Conservation (phyloP, 345 rosid species). For the Hibiscus syriacus region DNA sequence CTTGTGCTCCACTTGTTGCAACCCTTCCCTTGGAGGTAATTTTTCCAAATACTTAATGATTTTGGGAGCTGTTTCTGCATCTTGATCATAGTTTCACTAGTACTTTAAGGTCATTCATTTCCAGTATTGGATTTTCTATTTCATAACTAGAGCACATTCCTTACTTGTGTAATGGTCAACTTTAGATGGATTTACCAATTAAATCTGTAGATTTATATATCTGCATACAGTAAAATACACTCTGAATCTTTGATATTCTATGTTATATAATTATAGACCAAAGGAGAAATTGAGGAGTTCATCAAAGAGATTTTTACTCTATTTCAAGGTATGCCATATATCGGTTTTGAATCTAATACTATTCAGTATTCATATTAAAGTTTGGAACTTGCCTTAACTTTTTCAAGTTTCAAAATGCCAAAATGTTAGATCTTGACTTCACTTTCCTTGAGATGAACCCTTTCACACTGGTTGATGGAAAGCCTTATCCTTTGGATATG, state of each 20-base stretch:
- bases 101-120: not conserved
- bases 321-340: conserved; percentile 54
- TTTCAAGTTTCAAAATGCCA: conserved; percentile 8
- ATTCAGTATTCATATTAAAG: not conserved
- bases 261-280: conserved; percentile 37
- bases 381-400: not conserved
- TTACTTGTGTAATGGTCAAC: not conserved
- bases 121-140: not conserved
- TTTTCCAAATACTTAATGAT: not conserved
- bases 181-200: not conserved
- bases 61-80: not conserved
- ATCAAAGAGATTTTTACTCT: conserved; percentile 62
- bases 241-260: not conserved
- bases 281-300: conserved; percentile 59
- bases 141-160: not conserved
- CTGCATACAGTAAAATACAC: not conserved
- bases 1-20: conserved; percentile 81
- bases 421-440: conserved; percentile 68
- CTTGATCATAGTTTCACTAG: not conserved
- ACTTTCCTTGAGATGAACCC: conserved; percentile 99
- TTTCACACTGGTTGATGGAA: conserved; percentile 78
- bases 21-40: conserved; percentile 91
- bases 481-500: conserved; percentile 97
- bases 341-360: not conserved
- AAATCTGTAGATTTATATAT: not conserved